Base-by-base conservation (phyloP, 2,329 filamentous ascomycete species). In the Fusarium sp. region DNA sequence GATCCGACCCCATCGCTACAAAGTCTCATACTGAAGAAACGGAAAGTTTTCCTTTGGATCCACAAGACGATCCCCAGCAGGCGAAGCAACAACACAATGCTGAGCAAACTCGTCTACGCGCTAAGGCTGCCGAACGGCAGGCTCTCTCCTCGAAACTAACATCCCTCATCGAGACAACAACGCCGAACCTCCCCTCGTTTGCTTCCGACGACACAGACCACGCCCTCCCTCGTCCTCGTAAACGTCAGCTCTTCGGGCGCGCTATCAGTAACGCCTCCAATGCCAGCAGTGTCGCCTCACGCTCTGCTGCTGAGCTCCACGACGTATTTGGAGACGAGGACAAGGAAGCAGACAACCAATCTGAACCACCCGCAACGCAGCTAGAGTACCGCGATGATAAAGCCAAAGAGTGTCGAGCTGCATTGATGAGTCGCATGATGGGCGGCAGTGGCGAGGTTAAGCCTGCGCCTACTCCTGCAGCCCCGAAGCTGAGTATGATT, bases 261-360 rank as follows among this genome's bases (percentile, higher is more conserved):
- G 88, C 86, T 5, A 78, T 86, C 29, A 89, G 87, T 78, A 89
- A 89, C 72, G 83, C 82, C 5, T 90, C 87, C 4, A 84, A 83
- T 2, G 80, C 81, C 8, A 87, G 85, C 56, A 84, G 79, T 55
- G 75, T 74, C n/a, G 81, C 78, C 46, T 84, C 85, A 57, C 80
- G 79, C 18, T 84, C 84, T 45, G 73, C 68, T 3, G 57, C 60
- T 44, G 65, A 70, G 24, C 80, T 81, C 18, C 71, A 79, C 13
- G 72, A 74, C 22, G 58, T 55, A 22, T 54, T 70, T 38, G 58
- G 58, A 25, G 74, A 75, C 11, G 70, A 73, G n/a, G 69, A 72
- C 20, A 72, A 66, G 30, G 71, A 71, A 15, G 67, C 62, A 9
- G 74, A 72, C n/a, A 49, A 56, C n/a, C 73, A 75, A 44, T 56